Percentiles rank a stretch among this genome's conserved stretches.
phyloP scores from a whole-genome alignment of 306 rosid species.

The Clitoria ternatea region DNA sequence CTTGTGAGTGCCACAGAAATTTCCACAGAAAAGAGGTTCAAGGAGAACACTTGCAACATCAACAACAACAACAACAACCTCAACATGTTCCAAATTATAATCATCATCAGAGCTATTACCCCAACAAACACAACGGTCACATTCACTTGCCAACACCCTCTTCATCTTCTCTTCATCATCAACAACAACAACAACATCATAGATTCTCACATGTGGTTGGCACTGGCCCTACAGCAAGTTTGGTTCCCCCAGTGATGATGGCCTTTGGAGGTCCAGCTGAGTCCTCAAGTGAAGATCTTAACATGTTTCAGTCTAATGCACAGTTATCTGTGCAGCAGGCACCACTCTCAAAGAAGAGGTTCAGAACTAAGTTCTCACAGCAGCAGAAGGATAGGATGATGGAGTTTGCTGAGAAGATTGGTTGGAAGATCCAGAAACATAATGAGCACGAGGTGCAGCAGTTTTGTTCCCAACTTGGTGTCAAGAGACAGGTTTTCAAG shows the following conservation, averaged over 20 bases:
- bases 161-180: conserved; percentile 10
- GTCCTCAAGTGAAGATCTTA: conserved; percentile 87
- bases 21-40: conserved; percentile 73
- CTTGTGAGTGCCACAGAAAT: conserved; percentile 91
- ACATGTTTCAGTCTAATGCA: conserved; percentile 40
- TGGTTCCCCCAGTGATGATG: conserved; percentile 66
- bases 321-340: conserved; percentile 20
- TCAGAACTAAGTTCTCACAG: conserved; percentile 70
- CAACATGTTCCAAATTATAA: conserved; percentile 27
- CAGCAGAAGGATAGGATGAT: conserved; percentile 80
- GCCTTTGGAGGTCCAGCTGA: conserved; percentile 69
- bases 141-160: conserved; percentile 27
- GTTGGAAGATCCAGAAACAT: conserved; percentile 90
- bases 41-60: conserved; percentile 17
- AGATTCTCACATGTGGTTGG: conserved; percentile 22
- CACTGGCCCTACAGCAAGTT: conserved; percentile 14
- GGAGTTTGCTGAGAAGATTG: conserved; percentile 81
- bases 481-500: conserved; percentile 77
- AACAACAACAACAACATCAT: conserved; percentile 19
- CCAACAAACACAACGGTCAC: conserved; percentile 25
- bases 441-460: conserved; percentile 80
- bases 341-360: conserved; percentile 62
- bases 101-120: not conserved
- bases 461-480: conserved; percentile 70
- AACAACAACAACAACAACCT: not conserved